Evolutionary conservation across 192 early-diverging fungal genomes (phyloP).

Genomic region (Diversispora epigaea): DNA sequence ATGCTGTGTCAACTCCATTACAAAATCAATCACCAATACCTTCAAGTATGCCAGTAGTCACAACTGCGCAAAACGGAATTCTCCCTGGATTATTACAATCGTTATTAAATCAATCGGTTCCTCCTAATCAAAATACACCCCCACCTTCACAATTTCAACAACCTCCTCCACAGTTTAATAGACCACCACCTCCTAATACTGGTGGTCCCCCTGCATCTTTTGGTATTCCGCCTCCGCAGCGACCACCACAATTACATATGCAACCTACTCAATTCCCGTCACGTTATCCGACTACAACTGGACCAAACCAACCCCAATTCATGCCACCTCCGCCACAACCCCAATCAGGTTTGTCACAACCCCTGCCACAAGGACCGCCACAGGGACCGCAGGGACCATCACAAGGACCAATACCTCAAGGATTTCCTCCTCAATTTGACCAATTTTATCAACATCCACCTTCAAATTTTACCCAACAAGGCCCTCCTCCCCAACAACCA

Average conservation of each 20-base stretch:
- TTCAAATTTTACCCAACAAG: background rate
- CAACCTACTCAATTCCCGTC: background rate
- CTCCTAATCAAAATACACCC: background rate
- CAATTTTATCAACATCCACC: background rate
- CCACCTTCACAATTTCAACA: background rate
- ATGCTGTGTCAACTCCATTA: too few species aligned
- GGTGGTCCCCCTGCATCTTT: background rate
- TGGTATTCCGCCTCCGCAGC: background rate
- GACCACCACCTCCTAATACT: background rate
- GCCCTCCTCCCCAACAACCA: background rate
- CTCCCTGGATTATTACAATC: constrained; percentile 5
- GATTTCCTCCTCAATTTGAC: background rate
- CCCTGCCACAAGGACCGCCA: background rate
- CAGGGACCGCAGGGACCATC: background rate
- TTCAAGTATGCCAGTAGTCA: background rate
- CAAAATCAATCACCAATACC: background rate
- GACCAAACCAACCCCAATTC: background rate
- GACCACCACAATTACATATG: constrained; percentile 1
- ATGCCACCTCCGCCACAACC: background rate
- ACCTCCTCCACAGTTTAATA: background rate
- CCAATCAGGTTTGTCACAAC: background rate
- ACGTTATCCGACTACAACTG: background rate
- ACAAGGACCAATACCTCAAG: background rate
- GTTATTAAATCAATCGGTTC: background rate
- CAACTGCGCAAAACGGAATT: background rate